Percentiles rank a stretch among this genome's conserved stretches.
Conservation (phyloP, 2,329 filamentous ascomycete species). For the Aspergillus neotritici region DNA sequence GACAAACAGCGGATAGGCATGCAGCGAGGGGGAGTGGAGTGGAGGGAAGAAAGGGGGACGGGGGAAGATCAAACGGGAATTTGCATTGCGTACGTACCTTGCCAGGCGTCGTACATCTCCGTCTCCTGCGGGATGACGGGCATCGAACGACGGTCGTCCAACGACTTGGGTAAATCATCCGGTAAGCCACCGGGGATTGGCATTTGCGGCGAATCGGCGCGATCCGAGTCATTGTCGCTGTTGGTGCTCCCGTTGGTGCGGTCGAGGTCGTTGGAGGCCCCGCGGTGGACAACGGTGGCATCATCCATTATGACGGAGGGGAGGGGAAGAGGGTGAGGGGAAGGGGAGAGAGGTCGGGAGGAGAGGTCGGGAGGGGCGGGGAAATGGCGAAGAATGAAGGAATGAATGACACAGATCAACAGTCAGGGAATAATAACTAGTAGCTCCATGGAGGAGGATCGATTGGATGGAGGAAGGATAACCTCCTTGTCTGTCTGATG, state of each 20-base stretch:
- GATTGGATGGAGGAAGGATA: conserved; percentile 4
- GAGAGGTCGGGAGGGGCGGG: no score
- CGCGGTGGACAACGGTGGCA: conserved; percentile 26
- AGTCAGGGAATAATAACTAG: background rate
- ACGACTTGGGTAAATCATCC: conserved; percentile 78
- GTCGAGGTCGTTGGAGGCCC: conserved; percentile 27
- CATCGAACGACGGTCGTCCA: conserved; percentile 76
- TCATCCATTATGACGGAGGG: conserved; percentile 29
- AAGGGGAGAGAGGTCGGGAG: conserved; percentile 9
- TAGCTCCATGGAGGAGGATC: conserved; percentile 18
- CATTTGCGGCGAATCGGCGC: conserved; percentile 14
- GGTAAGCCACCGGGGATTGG: conserved; percentile 54
- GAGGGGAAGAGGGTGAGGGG: conserved; percentile 5
- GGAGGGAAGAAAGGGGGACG: background rate
- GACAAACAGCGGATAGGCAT: background rate
- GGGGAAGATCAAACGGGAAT: background rate
- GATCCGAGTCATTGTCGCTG: conserved; percentile 12
- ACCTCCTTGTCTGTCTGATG: conserved; percentile 2
- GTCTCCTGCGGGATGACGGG: conserved; percentile 71
- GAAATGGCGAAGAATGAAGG: background rate
- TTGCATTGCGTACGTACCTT: conserved; percentile 56
- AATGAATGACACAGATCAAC: no score
- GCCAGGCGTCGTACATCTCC: conserved; percentile 98
- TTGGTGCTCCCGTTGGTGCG: conserved; percentile 6
- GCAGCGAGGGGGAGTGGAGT: conserved; percentile 1